phyloP scores from a whole-genome alignment of 2,329 filamentous ascomycete genomes.

The Aspergillus japonicus region DNA sequence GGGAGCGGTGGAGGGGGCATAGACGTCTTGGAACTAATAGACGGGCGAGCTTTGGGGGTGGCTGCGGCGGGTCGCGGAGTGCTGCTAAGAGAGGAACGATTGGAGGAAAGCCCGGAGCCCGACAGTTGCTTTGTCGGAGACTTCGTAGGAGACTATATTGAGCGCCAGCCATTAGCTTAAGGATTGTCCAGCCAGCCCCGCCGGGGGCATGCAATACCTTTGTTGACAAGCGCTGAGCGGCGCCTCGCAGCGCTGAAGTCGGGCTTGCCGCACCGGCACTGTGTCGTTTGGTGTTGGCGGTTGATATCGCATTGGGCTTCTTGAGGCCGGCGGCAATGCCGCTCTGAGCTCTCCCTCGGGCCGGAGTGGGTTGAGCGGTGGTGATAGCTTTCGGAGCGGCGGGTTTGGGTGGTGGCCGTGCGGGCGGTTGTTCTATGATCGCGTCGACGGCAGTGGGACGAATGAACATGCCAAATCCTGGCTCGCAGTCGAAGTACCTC shows the following conservation, averaged over 20 bases:
- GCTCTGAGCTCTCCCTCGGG: conserved; percentile 44
- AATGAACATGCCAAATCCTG: conserved; percentile 79
- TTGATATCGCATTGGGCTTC: conserved; percentile 51
- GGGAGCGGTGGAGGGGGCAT: conserved; percentile 63
- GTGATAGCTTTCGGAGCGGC: conserved; percentile 26
- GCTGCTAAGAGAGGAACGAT: conserved; percentile 41
- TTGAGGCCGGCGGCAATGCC: conserved; percentile 39
- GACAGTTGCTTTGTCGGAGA: conserved; percentile 75
- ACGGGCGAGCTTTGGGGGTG: conserved; percentile 55
- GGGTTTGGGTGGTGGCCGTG: conserved; percentile 39
- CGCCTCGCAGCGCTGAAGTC: conserved; percentile 62
- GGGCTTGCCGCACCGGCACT: conserved; percentile 72
- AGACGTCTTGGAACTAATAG: conserved; percentile 58
- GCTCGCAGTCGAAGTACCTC: conserved; percentile 79
- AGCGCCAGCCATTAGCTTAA: conserved; percentile 5
- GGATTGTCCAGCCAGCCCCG: not conserved
- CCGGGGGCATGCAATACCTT: conserved; percentile 31
- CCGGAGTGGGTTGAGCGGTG: conserved; percentile 22
- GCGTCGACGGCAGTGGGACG: conserved; percentile 67
- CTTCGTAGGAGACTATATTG: conserved; percentile 67
- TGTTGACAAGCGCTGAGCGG: conserved; percentile 35
- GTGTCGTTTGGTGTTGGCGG: conserved; percentile 60
- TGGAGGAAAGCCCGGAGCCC: conserved; percentile 57
- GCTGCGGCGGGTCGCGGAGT: conserved; percentile 54
- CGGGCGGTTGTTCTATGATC: conserved; percentile 38